Conservation (phyloP, 768 basidiomycete genomes). For the Rhodotorula sphaerocarpa region DNA sequence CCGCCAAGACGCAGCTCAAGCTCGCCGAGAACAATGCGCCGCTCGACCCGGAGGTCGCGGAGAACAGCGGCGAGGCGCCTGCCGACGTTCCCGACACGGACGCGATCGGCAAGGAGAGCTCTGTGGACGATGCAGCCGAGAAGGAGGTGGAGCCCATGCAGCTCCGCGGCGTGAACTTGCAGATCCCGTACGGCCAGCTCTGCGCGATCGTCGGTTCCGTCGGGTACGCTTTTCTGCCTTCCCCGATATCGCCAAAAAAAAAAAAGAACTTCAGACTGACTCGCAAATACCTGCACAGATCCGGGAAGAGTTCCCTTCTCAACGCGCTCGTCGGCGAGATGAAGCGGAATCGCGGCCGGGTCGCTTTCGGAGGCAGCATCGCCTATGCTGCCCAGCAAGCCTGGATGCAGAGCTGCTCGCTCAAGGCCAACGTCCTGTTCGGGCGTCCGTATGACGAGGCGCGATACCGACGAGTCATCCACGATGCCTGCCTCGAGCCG, state of each 20-base stretch:
- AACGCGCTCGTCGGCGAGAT: slow-evolving; percentile 77
- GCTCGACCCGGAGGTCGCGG: slow-evolving; percentile 11
- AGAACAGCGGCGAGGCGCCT: slow-evolving; percentile 18
- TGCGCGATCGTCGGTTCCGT: slow-evolving; percentile 79
- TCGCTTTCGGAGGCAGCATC: slow-evolving; percentile 60
- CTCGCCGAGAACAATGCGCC: slow-evolving; percentile 15
- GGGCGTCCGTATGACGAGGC: slow-evolving; percentile 74
- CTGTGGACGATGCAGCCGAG: neutral
- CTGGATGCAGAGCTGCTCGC: slow-evolving; percentile 61
- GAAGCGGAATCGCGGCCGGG: slow-evolving; percentile 59
- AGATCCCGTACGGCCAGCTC: slow-evolving; percentile 65
- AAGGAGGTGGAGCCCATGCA: slow-evolving; percentile 12
- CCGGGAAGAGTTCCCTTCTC: slow-evolving; percentile 58
- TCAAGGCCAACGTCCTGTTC: slow-evolving; percentile 73
- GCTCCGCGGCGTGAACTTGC: slow-evolving; percentile 52
- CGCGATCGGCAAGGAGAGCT: neutral
- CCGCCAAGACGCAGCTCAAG: slow-evolving; percentile 16
- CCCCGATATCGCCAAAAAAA: neutral
- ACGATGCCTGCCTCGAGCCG: slow-evolving; percentile 28
- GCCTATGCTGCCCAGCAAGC: slow-evolving; percentile 79
- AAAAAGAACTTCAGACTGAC: too few species aligned
- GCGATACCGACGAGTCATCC: slow-evolving; percentile 40
- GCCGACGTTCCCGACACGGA: slow-evolving; percentile 10
- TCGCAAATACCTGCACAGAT: too few species aligned
- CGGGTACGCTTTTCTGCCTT: slow-evolving; percentile 44